Percentiles rank a stretch among this genome's conserved stretches.
phyloP scores from a whole-genome alignment of 257 asterid genomes.

The Haberlea rhodopensis region DNA sequence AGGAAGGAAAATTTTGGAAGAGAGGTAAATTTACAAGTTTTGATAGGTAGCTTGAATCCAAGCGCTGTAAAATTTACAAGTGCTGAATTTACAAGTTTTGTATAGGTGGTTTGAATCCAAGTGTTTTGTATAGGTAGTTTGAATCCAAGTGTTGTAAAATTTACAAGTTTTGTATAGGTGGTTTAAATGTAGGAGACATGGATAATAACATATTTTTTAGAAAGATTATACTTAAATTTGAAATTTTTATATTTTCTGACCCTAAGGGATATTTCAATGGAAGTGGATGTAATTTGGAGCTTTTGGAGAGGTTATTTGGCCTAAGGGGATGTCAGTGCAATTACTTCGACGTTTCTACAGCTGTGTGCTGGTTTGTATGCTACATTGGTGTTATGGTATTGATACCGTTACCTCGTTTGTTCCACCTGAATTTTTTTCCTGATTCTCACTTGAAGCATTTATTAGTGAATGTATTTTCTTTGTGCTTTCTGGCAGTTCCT shows the following conservation, averaged over 20 bases:
- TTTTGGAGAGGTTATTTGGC: background rate
- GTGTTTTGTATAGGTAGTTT: too few relatives aligned
- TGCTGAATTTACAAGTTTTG: too few relatives aligned
- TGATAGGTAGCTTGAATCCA: too few relatives aligned
- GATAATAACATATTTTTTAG: background rate
- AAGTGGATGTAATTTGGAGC: background rate
- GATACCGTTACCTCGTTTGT: background rate
- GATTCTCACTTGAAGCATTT: background rate
- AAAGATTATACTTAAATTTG: background rate
- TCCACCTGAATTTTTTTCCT: background rate
- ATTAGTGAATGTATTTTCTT: background rate
- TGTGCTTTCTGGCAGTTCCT: conserved; percentile 1
- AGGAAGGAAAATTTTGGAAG: too few relatives aligned
- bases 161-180: too few relatives aligned
- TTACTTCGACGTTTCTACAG: background rate
- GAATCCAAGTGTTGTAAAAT: too few relatives aligned
- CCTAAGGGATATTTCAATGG: background rate
- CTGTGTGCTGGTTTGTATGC: background rate
- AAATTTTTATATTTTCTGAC: too few relatives aligned
- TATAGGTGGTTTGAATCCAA: too few relatives aligned
- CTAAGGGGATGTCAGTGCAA: background rate
- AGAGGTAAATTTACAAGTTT: too few relatives aligned
- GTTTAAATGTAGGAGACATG: background rate
- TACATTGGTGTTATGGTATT: background rate
- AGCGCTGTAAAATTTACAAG: too few relatives aligned